Conservation (phyloP, 371 early-diverging fungal species). For the Apophysomyces elegans region DNA sequence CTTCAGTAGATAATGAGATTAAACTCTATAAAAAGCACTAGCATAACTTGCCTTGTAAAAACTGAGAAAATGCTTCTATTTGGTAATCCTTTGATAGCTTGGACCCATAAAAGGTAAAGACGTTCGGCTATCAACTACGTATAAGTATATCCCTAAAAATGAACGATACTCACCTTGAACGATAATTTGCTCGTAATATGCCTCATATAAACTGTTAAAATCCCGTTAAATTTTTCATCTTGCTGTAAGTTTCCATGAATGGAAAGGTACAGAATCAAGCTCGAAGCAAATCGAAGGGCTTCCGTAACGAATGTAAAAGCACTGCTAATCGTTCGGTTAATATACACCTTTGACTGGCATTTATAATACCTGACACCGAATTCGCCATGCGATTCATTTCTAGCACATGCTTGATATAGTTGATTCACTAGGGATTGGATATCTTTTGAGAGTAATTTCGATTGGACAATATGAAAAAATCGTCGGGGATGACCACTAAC, state of each 20-base stretch:
- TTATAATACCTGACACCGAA: not conserved
- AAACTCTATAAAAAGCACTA: not conserved
- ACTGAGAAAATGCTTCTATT: conserved; percentile 23
- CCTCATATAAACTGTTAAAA: conserved; percentile 21
- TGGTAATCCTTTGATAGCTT: conserved; percentile 21
- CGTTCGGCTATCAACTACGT: conserved; percentile 17
- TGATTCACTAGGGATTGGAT: not conserved
- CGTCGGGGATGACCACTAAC: conserved; percentile 17
- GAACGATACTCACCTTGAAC: not conserved
- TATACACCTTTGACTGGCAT: not conserved
- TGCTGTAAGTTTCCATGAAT: conserved; percentile 17
- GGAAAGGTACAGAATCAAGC: conserved; percentile 27
- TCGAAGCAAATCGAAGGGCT: conserved; percentile 21
- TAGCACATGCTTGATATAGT: conserved; percentile 12
- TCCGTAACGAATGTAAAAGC: not conserved
- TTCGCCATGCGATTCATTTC: conserved; percentile 4
- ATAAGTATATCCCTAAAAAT: not conserved
- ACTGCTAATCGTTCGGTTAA: not conserved
- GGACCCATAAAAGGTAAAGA: conserved; percentile 28
- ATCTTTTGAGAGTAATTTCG: conserved; percentile 13
- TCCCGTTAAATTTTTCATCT: conserved; percentile 11
- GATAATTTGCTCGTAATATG: conserved; percentile 16
- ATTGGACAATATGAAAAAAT: conserved; percentile 28
- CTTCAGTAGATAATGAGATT: conserved; percentile 8
- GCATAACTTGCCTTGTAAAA: conserved; percentile 24